These are phyloP conservation scores for Colletotrichum tropicale DNA, from an alignment of 2,329 filamentous ascomycete species.

Conservation along the genomic window DNA sequence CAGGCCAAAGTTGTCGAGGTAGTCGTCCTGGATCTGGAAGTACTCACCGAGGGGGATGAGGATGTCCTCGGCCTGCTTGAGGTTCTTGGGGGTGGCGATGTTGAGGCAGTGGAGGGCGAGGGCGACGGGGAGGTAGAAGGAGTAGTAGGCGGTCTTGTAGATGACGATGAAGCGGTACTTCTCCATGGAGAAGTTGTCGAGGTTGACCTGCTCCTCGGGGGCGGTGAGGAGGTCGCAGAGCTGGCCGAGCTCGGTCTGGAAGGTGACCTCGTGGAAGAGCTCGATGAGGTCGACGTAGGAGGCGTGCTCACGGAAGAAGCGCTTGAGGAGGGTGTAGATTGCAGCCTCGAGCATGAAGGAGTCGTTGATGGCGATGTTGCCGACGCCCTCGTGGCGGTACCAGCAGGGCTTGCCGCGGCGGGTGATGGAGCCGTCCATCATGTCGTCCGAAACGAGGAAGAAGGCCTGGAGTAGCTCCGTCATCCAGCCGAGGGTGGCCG, in stretches of 20 bases:
- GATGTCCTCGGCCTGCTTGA: conserved; percentile 88
- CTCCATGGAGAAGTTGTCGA: conserved; percentile 92
- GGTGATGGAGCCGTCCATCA: conserved; percentile 97
- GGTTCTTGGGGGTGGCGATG: conserved; percentile 84
- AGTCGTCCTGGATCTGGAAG: conserved; percentile 99
- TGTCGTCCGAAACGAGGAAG: conserved; percentile 98
- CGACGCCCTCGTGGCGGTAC: conserved; percentile 89
- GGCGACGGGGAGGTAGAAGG: conserved; percentile 96
- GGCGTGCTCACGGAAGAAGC: conserved; percentile 88
- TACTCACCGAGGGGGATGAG: conserved; percentile 98
- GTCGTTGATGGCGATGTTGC: conserved; percentile 98
- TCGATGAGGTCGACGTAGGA: conserved; percentile 91
- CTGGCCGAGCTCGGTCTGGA: conserved; percentile 96
- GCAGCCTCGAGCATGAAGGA: conserved; percentile 91
- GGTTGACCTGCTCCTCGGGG: conserved; percentile 89
- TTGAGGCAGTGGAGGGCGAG: conserved; percentile 86
- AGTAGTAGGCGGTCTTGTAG: conserved; percentile 99
- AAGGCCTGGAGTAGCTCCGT: conserved; percentile 98
- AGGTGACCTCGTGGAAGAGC: conserved; percentile 93
- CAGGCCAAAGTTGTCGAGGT: conserved; percentile 96
- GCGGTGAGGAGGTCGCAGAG: conserved; percentile 93
- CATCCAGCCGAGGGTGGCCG: conserved; percentile 93
- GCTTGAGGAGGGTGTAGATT: conserved; percentile 92
- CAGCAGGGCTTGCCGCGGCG: conserved; percentile 94
- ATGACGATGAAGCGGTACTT: conserved; percentile 99